Evolutionary conservation across 1,284 basidiomycete genomes (phyloP).

Genomic region (Volvariella volvacea): DNA sequence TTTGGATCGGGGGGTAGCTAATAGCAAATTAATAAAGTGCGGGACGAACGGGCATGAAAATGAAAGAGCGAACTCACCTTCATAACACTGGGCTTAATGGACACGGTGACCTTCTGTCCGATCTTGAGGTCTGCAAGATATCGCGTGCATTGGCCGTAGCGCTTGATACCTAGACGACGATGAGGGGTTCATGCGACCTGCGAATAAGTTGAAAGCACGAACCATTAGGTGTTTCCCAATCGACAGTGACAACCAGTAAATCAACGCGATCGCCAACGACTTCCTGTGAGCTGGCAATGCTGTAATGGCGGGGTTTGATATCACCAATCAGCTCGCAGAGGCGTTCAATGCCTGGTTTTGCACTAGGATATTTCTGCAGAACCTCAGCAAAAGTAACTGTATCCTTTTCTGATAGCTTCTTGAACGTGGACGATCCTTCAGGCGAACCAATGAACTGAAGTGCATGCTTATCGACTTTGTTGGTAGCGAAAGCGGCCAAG

Average conservation of each 20-base stretch:
- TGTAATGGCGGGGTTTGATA: slow-evolving; percentile 97
- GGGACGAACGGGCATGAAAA: background rate
- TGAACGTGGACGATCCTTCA: slow-evolving; percentile 90
- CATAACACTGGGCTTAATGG: slow-evolving; percentile 99
- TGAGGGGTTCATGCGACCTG: slow-evolving; percentile 6
- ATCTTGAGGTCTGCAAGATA: slow-evolving; percentile 82
- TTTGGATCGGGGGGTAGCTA: slow-evolving; percentile 78
- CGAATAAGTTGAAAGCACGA: slow-evolving; percentile 18
- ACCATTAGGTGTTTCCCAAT: slow-evolving; percentile 88
- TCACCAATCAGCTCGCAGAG: slow-evolving; percentile 88
- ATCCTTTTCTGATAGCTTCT: slow-evolving; percentile 92
- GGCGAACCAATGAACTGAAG: slow-evolving; percentile 91
- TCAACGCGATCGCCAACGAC: slow-evolving; percentile 94
- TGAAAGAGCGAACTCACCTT: slow-evolving; percentile 53
- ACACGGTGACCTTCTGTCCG: slow-evolving; percentile 94
- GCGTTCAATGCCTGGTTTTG: slow-evolving; percentile 73
- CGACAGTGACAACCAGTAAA: slow-evolving; percentile 92
- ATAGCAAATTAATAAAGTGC: slow-evolving; percentile 4
- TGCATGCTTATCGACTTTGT: slow-evolving; percentile 72
- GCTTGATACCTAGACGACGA: slow-evolving; percentile 53
- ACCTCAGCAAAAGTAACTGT: slow-evolving; percentile 94
- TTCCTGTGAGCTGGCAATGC: slow-evolving; percentile 92
- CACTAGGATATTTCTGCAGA: slow-evolving; percentile 74
- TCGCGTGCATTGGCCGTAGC: slow-evolving; percentile 95
- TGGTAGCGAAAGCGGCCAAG: slow-evolving; percentile 73